These are phyloP conservation scores for Fusarium avenaceum DNA, from an alignment of 2,329 filamentous ascomycete species.

Conservation along the genomic window DNA sequence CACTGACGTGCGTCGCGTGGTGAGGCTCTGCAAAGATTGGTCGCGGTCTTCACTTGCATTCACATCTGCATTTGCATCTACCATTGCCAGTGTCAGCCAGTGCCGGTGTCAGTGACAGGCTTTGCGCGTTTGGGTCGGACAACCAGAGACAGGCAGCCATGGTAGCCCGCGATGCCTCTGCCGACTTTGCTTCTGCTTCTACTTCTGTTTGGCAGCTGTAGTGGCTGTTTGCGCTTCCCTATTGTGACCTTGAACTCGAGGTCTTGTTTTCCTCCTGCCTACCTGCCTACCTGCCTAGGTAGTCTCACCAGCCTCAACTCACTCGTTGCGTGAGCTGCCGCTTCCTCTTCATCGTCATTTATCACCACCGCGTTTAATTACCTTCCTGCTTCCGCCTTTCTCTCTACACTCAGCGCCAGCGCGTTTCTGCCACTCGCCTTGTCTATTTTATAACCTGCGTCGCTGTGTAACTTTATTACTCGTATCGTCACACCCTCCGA, in stretches of 20 bases:
- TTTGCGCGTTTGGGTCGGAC: slow-evolving; percentile 41
- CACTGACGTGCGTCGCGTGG: slow-evolving; percentile 32
- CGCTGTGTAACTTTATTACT: neutral
- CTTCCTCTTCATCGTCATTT: slow-evolving; percentile 12
- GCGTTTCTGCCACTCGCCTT: slow-evolving; percentile 2
- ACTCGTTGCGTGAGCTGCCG: slow-evolving; percentile 10
- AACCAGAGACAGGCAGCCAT: slow-evolving; percentile 25
- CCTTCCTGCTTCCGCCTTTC: slow-evolving; percentile 5
- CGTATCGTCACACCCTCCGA: neutral
- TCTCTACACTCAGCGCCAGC: slow-evolving; percentile 16
- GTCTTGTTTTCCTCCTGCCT: neutral
- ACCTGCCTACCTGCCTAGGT: too few relatives aligned
- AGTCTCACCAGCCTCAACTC: neutral
- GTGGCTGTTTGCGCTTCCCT: neutral
- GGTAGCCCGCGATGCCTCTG: slow-evolving; percentile 28
- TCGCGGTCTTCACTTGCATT: slow-evolving; percentile 17
- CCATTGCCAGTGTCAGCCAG: slow-evolving; percentile 24
- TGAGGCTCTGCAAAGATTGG: slow-evolving; percentile 33
- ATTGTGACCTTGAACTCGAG: neutral
- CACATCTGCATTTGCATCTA: slow-evolving; percentile 10
- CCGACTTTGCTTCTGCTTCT: slow-evolving; percentile 3
- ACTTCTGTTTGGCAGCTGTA: neutral
- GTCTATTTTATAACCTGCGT: slow-evolving; percentile 16
- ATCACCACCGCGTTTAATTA: slow-evolving; percentile 6
- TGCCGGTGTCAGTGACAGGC: slow-evolving; percentile 22